Percentiles rank a stretch among this genome's conserved stretches.
Conservation (phyloP, 2,329 filamentous ascomycete species). For the Phaeosphaeriaceae sp. region DNA sequence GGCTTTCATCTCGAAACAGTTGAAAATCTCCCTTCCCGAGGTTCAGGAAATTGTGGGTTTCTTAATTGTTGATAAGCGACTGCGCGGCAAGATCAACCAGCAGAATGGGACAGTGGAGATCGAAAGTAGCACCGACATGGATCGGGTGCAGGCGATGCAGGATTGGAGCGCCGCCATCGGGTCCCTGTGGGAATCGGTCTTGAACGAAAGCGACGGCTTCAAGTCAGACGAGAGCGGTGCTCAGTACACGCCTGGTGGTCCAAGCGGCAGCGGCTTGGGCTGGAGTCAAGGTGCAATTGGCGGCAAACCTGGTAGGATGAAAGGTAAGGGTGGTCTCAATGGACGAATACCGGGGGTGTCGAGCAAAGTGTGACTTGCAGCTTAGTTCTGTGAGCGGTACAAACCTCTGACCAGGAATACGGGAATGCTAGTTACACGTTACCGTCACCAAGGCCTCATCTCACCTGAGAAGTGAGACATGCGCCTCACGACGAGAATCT, state of each 20-base stretch:
- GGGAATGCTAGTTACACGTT: slow-evolving; percentile 39
- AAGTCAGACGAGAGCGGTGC: slow-evolving; percentile 55
- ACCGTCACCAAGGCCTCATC: slow-evolving; percentile 38
- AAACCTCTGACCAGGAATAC: slow-evolving; percentile 42
- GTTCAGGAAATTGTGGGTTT: slow-evolving; percentile 96
- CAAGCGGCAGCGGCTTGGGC: slow-evolving; percentile 30
- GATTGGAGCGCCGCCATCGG: slow-evolving; percentile 75
- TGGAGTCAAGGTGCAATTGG: slow-evolving; percentile 40
- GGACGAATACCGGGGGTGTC: slow-evolving; percentile 45
- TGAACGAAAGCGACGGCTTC: slow-evolving; percentile 80
- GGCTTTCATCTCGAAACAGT: slow-evolving; percentile 83
- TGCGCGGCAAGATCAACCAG: slow-evolving; percentile 89
- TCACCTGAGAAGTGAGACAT: slow-evolving; percentile 47
- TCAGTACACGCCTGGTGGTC: slow-evolving; percentile 42
- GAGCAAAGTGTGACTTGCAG: slow-evolving; percentile 51
- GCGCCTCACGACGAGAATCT: slow-evolving; percentile 31
- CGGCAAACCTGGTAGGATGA: slow-evolving; percentile 39
- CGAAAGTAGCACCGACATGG: slow-evolving; percentile 73
- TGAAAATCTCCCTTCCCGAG: slow-evolving; percentile 84
- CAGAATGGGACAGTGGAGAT: slow-evolving; percentile 84
- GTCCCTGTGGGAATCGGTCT: slow-evolving; percentile 72
- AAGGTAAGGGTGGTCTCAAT: slow-evolving; percentile 48
- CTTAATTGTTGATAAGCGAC: slow-evolving; percentile 87
- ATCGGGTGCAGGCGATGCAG: slow-evolving; percentile 75
- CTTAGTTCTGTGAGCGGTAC: slow-evolving; percentile 36